Evolutionary conservation across 352 stramenopile species (phyloP).

Genomic region (Phytophthora foliorum): DNA sequence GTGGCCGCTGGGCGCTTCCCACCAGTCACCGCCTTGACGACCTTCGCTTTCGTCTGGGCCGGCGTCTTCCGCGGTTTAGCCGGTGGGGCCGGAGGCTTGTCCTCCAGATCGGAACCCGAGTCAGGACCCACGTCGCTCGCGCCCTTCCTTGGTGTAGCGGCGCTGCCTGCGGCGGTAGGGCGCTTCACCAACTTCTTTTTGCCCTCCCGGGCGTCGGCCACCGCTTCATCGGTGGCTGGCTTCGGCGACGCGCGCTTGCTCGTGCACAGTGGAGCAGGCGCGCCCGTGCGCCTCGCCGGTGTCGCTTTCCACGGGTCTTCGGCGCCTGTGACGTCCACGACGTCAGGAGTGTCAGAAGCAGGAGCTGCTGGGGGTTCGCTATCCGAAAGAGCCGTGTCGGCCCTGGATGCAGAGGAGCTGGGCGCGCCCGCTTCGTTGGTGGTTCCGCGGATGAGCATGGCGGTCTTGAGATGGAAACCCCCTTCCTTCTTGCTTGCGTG

Average conservation of each 20-base stretch:
- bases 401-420: conserved; percentile 15
- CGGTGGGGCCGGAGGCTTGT: background rate
- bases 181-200: conserved; percentile 9
- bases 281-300: conserved; percentile 4
- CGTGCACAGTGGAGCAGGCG: background rate
- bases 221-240: background rate
- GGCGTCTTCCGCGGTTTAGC: conserved; percentile 8
- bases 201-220: background rate
- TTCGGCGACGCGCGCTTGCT: conserved; percentile 1
- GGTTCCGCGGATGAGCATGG: conserved; percentile 19
- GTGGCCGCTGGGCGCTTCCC: background rate
- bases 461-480: background rate
- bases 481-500: background rate
- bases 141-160: too few relatives aligned
- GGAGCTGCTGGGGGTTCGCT: conserved; percentile 5
- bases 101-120: background rate
- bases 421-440: conserved; percentile 5
- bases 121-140: background rate
- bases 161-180: background rate
- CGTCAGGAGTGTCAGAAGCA: background rate
- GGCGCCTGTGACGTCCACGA: conserved; percentile 19
- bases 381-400: conserved; percentile 1
- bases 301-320: conserved; percentile 14
- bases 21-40: background rate
- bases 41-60: background rate